These are phyloP conservation scores for Carex kokanica DNA, from an alignment of 176 grass and related monocot species.

Conservation along the genomic window DNA sequence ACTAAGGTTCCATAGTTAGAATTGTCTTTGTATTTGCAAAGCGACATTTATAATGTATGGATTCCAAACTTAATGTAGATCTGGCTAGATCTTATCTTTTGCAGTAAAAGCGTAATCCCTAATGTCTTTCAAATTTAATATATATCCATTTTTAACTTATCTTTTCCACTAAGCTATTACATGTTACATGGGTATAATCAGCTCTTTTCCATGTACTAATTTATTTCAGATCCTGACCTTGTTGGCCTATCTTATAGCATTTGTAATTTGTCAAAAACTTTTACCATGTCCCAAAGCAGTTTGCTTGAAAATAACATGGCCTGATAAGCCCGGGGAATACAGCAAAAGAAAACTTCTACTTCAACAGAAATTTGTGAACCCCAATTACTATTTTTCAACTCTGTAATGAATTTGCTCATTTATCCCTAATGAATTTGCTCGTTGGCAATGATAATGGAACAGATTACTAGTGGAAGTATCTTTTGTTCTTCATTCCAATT, in stretches of 20 bases:
- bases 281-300: not conserved
- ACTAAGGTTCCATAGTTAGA: not conserved
- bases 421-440: not conserved
- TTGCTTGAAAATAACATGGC: conserved; percentile 2
- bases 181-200: not conserved
- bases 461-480: not conserved
- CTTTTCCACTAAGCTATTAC: not conserved
- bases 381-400: not conserved
- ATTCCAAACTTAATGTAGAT: not conserved
- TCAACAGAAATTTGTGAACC: not conserved
- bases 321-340: not conserved
- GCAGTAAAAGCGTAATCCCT: not conserved
- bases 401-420: not conserved
- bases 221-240: not conserved
- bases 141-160: not conserved
- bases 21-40: not conserved
- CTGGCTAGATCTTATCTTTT: conserved; percentile 2
- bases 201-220: not conserved
- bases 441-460: not conserved
- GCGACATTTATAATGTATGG: not conserved
- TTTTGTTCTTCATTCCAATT: not conserved
- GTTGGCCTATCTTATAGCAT: not conserved
- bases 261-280: not conserved
- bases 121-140: not conserved
- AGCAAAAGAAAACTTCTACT: not conserved